Percentiles rank a stretch among this genome's conserved stretches.
Evolutionary conservation across 345 rosid species (phyloP).

Genomic region (Aethionema arabicum): DNA sequence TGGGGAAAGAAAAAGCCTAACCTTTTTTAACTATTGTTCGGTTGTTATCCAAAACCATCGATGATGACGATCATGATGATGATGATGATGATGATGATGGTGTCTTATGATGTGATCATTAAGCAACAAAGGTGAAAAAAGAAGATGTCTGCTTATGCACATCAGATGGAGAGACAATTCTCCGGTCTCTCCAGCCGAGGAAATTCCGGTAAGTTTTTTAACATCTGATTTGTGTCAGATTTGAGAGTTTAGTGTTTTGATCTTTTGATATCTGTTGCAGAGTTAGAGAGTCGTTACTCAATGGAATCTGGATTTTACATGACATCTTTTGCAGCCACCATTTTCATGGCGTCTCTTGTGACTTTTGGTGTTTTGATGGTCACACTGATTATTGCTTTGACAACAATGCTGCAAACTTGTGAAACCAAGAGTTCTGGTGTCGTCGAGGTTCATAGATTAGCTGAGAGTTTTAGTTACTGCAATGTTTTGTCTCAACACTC

Average conservation of each 20-base stretch:
- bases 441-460: slow-evolving; percentile 41
- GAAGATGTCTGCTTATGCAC: slow-evolving; percentile 66
- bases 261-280: slow-evolving; percentile 39
- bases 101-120: background rate
- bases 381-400: slow-evolving; percentile 57
- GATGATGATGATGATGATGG: background rate
- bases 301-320: slow-evolving; percentile 75
- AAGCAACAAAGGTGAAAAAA: background rate
- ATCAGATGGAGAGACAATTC: slow-evolving; percentile 71
- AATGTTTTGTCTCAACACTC: slow-evolving; percentile 52
- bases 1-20: too few species aligned
- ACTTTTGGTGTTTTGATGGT: slow-evolving; percentile 60
- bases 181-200: slow-evolving; percentile 69
- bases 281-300: slow-evolving; percentile 51
- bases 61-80: background rate
- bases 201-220: slow-evolving; percentile 54
- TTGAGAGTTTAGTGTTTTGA: background rate
- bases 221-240: slow-evolving; percentile 16
- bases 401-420: slow-evolving; percentile 79
- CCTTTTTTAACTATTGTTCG: background rate
- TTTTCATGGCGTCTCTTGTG: slow-evolving; percentile 60
- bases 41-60: background rate
- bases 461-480: slow-evolving; percentile 50
- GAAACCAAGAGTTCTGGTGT: slow-evolving; percentile 48
- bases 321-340: slow-evolving; percentile 70